Evolutionary conservation across 164 flowering plant genomes (phyloP).

Genomic region (Vitis cinerea): DNA sequence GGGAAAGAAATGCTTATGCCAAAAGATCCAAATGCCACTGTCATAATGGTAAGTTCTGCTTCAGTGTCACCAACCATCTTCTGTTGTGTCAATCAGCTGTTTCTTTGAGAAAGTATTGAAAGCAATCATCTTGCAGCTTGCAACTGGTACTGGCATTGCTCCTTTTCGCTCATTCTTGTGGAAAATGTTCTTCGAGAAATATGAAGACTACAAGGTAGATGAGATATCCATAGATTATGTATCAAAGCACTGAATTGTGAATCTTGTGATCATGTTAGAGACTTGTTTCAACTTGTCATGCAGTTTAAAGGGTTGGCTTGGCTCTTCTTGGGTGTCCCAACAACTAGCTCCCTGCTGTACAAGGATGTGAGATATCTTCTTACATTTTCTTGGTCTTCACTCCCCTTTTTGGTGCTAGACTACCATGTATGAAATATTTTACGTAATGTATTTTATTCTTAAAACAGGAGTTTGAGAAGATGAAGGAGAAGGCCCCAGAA

Average conservation of each 20-base stretch:
- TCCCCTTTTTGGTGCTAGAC: too few species aligned
- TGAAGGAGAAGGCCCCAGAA: constrained; percentile 87
- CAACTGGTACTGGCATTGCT: constrained; percentile 97
- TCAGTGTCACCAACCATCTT: not conserved
- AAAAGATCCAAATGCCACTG: constrained; percentile 82
- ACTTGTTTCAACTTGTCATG: constrained; percentile 9
- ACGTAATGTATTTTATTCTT: not conserved
- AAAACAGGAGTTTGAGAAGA: constrained; percentile 89
- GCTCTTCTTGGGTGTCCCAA: constrained; percentile 99
- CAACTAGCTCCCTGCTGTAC: constrained; percentile 92
- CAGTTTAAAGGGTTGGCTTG: constrained; percentile 98
- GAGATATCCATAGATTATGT: too few species aligned
- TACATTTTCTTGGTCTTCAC: too few species aligned
- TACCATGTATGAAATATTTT: too few species aligned
- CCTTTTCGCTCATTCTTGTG: constrained; percentile 93
- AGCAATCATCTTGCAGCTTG: constrained; percentile 56
- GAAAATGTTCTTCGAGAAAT: constrained; percentile 99
- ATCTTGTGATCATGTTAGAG: too few species aligned
- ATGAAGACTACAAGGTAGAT: constrained; percentile 87
- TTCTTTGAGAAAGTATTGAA: too few species aligned
- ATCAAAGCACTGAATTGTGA: too few species aligned
- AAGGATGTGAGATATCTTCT: constrained; percentile 60
- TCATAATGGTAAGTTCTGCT: constrained; percentile 65
- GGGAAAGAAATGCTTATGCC: constrained; percentile 99
- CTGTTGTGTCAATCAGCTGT: too few species aligned